Evolutionary conservation across 2,329 filamentous ascomycete species (phyloP), one percentile per base, ranked within the genome.

Genomic region (Myriosclerotinia scirpicola): DNA sequence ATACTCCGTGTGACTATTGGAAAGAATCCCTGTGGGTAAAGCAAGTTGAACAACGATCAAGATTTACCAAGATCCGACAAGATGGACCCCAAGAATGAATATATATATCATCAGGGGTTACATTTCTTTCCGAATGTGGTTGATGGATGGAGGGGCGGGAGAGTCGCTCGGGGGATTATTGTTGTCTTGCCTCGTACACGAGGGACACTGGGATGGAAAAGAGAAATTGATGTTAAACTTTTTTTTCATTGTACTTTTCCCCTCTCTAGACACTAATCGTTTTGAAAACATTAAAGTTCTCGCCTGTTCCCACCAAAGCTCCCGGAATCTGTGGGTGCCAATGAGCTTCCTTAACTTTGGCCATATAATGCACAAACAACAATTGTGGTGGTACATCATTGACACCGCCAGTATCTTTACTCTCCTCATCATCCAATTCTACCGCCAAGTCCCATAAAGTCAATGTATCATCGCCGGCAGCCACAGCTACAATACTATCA

Each of bases 261-360:
- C 22, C 54, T 12, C 30, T 55, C 69, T 83, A 93, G 66, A 93
- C 90, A 77, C 89, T 92, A 76, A 94, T 94, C 1, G 91, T 93
- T 78, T 90, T 88, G 80, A 93, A 91, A 59, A 93, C 87, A 75
- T 90, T 91, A 79, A 99, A 97, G 62, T 88, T 87, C 75, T 93
- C 90, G 12, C 95, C 95, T 0, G 95, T 99, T 2, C 92, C 93
- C 80, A 98, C 89, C 69, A 98, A 80, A 44, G 88, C 88, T 40
- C 95, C 95, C 0, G 92, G 91, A 77, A 98, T 97, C 81, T 99
- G 95, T 44, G 90, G 91, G 80, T 98, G 94, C 94, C 95, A 99
- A 80, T 99, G 95, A 48, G 93, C 81, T 80, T 99, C 95, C 85
- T 97, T 98, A 66, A 93, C 93, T 73, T 92, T 89, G 75, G 96